Percentiles rank a stretch among this genome's conserved stretches.
Conservation (phyloP, 2,329 filamentous ascomycete genomes). For the Cordyceps farinosa region DNA sequence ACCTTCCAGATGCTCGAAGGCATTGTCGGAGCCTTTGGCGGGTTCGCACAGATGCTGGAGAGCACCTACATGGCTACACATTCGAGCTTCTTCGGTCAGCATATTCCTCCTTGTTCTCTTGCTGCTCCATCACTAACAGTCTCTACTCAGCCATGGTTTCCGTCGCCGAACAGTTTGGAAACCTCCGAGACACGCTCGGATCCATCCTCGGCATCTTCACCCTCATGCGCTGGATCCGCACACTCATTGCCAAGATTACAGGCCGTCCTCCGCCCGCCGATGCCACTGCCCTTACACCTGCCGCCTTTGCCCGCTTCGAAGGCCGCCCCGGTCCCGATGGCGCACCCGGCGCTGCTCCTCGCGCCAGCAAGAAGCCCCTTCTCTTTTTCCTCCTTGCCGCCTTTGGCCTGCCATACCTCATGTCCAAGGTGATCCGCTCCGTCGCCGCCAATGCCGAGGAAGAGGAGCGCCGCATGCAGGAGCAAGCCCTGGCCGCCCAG, state of each 20-base stretch:
- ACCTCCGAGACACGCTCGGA: conserved; percentile 86
- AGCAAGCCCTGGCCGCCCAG: conserved; percentile 48
- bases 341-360: conserved; percentile 57
- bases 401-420: conserved; percentile 92
- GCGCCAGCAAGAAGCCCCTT: conserved; percentile 90
- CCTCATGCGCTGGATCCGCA: conserved; percentile 89
- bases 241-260: conserved; percentile 85
- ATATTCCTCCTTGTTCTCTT: neutral
- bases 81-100: conserved; percentile 93
- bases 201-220: conserved; percentile 95
- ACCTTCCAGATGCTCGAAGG: conserved; percentile 99
- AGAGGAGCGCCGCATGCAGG: conserved; percentile 59
- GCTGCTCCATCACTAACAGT: conserved; percentile 16
- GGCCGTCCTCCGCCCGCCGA: conserved; percentile 87
- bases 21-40: conserved; percentile 92
- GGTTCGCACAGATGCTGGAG: conserved; percentile 98
- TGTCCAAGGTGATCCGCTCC: conserved; percentile 90
- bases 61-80: conserved; percentile 99
- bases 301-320: conserved; percentile 86
- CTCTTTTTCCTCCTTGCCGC: conserved; percentile 93
- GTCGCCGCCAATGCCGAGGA: conserved; percentile 83
- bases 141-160: conserved; percentile 79
- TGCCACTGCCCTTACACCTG: conserved; percentile 80
- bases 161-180: conserved; percentile 95
- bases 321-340: conserved; percentile 63